Percentiles rank a stretch among this genome's conserved stretches.
Evolutionary conservation across 768 basidiomycete genomes (phyloP).

Genomic region (Podaxis rugospora): DNA sequence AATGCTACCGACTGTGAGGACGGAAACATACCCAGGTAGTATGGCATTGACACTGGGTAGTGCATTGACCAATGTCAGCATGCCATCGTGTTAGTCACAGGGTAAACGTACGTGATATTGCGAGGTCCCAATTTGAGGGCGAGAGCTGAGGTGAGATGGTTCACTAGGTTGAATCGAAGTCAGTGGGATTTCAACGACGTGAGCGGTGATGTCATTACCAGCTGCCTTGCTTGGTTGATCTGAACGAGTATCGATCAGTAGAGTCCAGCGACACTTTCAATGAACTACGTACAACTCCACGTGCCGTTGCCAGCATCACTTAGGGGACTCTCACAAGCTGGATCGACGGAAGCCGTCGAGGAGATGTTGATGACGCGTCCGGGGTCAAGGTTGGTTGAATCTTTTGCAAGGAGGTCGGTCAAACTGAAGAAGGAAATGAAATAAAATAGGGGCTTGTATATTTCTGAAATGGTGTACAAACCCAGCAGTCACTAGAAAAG

Average conservation of each 20-base stretch:
- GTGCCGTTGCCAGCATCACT: slow-evolving; percentile 57
- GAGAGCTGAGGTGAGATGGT: slow-evolving; percentile 72
- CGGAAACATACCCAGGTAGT: slow-evolving; percentile 57
- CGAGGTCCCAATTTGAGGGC: slow-evolving; percentile 58
- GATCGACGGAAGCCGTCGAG: slow-evolving; percentile 56
- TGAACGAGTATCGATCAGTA: slow-evolving; percentile 20
- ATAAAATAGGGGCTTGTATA: neutral
- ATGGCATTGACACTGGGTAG: slow-evolving; percentile 72
- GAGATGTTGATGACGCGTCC: slow-evolving; percentile 82
- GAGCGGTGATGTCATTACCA: slow-evolving; percentile 24
- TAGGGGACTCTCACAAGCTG: slow-evolving; percentile 45
- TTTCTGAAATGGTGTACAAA: slow-evolving; percentile 17
- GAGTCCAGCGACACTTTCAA: neutral
- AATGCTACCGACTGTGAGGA: neutral
- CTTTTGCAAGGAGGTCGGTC: slow-evolving; percentile 62
- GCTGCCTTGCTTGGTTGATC: slow-evolving; percentile 86
- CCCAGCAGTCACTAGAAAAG: slow-evolving; percentile 43
- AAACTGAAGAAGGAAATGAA: slow-evolving; percentile 28
- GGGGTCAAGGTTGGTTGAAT: slow-evolving; percentile 58
- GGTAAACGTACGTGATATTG: slow-evolving; percentile 62
- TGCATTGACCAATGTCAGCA: neutral
- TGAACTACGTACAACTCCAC: slow-evolving; percentile 65
- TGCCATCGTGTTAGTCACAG: neutral
- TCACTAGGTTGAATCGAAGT: slow-evolving; percentile 37
- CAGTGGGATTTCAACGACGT: neutral